Evolutionary conservation across 805 yeast genomes (phyloP).

Genomic region (Barnettozyma pratensis): DNA sequence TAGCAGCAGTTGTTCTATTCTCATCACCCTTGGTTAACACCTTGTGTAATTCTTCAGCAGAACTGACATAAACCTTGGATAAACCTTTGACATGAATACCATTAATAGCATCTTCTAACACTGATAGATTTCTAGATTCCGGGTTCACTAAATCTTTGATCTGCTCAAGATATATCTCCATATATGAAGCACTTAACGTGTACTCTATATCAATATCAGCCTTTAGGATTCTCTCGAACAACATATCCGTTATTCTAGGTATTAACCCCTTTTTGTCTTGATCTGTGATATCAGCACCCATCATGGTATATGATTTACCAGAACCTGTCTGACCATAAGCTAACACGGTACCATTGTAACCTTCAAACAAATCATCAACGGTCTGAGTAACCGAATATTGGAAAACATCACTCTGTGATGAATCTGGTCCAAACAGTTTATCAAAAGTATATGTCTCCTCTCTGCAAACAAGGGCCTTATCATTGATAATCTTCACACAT

Average conservation of each 20-base stretch:
- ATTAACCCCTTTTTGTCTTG: constrained; percentile 47
- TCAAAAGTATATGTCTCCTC: constrained; percentile 52
- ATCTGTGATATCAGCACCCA: constrained; percentile 43
- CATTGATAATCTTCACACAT: constrained; percentile 8
- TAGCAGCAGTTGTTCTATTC: constrained; percentile 51
- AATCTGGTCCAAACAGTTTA: constrained; percentile 46
- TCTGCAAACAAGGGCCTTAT: constrained; percentile 8
- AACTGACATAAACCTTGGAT: constrained; percentile 53
- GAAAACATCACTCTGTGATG: constrained; percentile 56
- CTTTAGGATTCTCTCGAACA: constrained; percentile 50
- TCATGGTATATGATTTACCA: constrained; percentile 77
- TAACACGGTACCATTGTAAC: constrained; percentile 72
- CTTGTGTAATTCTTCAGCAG: constrained; percentile 51
- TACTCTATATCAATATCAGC: constrained; percentile 50
- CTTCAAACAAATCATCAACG: constrained; percentile 64
- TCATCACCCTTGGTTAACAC: constrained; percentile 55
- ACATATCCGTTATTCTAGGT: constrained; percentile 63
- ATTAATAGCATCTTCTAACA: constrained; percentile 58
- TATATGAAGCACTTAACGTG: constrained; percentile 56
- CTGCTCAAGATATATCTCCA: constrained; percentile 81
- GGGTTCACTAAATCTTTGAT: constrained; percentile 57
- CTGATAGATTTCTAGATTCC: constrained; percentile 29
- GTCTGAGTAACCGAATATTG: constrained; percentile 54
- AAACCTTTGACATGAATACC: constrained; percentile 74
- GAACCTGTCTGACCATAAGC: constrained; percentile 85